phyloP scores from a whole-genome alignment of 352 stramenopile species.

The Pseudoperonospora humuli region DNA sequence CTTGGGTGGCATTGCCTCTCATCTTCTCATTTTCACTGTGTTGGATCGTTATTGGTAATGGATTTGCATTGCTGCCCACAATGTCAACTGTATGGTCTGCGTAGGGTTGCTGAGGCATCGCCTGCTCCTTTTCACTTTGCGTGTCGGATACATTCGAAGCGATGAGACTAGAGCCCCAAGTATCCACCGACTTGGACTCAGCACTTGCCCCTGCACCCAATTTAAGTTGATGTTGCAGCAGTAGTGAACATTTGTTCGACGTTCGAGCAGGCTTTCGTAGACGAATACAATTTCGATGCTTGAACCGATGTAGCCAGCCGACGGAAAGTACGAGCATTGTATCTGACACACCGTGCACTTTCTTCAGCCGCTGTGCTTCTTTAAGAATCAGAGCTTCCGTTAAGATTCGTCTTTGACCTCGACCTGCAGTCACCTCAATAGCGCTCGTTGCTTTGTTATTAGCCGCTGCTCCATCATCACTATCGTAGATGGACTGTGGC shows the following conservation, averaged over 20 bases:
- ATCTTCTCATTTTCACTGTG: not conserved
- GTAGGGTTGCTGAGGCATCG: not conserved
- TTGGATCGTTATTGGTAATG: constrained; percentile 1
- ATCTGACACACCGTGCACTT: constrained; percentile 52
- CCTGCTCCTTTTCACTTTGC: not conserved
- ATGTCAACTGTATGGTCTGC: not conserved
- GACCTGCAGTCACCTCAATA: not conserved
- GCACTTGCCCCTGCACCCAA: not conserved
- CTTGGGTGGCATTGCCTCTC: not conserved
- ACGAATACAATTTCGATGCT: constrained; percentile 62
- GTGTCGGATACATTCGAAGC: not conserved
- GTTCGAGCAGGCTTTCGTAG: constrained; percentile 35
- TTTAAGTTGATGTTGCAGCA: not conserved
- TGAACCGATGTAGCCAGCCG: constrained; percentile 64
- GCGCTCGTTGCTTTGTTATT: not conserved
- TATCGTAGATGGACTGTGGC: not conserved
- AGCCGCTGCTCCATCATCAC: not conserved
- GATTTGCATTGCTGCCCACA: not conserved
- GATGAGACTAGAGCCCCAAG: constrained; percentile 6
- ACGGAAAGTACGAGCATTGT: constrained; percentile 66
- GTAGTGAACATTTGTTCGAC: constrained; percentile 5
- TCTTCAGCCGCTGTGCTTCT: constrained; percentile 63
- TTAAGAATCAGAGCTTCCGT: constrained; percentile 68
- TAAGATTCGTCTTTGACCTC: constrained; percentile 15
- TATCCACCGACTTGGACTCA: not conserved